Percentiles rank a stretch among this genome's conserved stretches.
These are phyloP conservation scores for Dactylella cylindrospora DNA, from an alignment of 2,329 filamentous ascomycete species.

Conservation along the genomic window DNA sequence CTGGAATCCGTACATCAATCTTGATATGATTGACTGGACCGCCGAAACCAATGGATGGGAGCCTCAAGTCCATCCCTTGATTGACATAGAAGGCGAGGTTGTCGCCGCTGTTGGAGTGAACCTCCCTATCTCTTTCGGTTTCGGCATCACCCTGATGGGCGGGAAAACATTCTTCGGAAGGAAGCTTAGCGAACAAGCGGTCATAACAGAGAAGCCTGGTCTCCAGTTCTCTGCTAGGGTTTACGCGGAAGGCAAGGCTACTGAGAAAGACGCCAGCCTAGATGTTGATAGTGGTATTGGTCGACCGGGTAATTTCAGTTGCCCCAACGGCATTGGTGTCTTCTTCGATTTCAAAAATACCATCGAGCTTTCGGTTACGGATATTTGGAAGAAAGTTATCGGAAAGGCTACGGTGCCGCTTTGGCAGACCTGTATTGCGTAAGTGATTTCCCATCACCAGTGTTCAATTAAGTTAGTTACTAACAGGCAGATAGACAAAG, in stretches of 20 bases:
- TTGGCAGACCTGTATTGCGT: constrained; percentile 27
- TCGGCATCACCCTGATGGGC: constrained; percentile 29
- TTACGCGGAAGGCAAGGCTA: constrained; percentile 5
- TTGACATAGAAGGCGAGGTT: constrained; percentile 27
- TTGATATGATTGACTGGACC: constrained; percentile 30
- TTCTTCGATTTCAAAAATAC: constrained; percentile 33
- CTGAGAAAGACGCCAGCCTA: constrained; percentile 6
- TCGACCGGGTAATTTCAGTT: constrained; percentile 17
- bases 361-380: constrained; percentile 19
- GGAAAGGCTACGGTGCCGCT: constrained; percentile 29
- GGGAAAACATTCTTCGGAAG: too few species aligned
- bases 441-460: too few species aligned
- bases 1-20: constrained; percentile 30
- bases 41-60: constrained; percentile 26
- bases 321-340: constrained; percentile 20
- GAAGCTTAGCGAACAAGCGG: constrained; percentile 20
- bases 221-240: constrained; percentile 16
- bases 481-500: too few species aligned
- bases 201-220: constrained; percentile 20
- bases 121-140: constrained; percentile 18
- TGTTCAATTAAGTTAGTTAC: too few species aligned
- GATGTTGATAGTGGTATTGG: constrained; percentile 12
- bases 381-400: constrained; percentile 26
- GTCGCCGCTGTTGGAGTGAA: constrained; percentile 18
- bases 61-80: constrained; percentile 24